A percentile compares a stretch with the other conserved stretches of the same genome.
phyloP scores from a whole-genome alignment of 2,329 filamentous ascomycete species.

The Fusarium nygamai region DNA sequence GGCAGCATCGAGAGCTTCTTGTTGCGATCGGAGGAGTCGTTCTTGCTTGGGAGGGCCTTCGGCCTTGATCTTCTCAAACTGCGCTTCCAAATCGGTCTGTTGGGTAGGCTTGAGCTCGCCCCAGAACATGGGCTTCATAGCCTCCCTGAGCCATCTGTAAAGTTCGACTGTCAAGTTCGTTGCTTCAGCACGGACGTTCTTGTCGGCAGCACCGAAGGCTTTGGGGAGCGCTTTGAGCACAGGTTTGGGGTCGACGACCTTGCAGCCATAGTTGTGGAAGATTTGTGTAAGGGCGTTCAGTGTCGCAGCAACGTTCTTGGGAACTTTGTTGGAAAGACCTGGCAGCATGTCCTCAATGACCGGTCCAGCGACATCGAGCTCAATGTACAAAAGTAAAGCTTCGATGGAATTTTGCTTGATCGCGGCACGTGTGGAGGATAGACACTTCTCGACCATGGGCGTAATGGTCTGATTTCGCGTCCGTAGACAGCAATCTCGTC shows the following conservation, averaged over 20 bases:
- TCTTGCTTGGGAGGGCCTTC: constrained; percentile 91
- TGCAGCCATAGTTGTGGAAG: constrained; percentile 94
- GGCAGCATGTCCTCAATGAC: constrained; percentile 92
- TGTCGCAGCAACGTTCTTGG: constrained; percentile 81
- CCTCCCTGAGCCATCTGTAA: constrained; percentile 96
- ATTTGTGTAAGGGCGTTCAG: constrained; percentile 82
- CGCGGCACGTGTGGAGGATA: constrained; percentile 85
- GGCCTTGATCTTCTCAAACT: constrained; percentile 92
- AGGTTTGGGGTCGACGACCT: constrained; percentile 91
- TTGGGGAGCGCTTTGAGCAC: constrained; percentile 89
- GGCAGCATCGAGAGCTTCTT: constrained; percentile 80
- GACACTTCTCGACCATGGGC: constrained; percentile 89
- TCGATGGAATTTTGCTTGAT: constrained; percentile 90
- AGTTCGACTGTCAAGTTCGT: constrained; percentile 92
- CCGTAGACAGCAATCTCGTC: constrained; percentile 79
- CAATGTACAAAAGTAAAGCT: constrained; percentile 86
- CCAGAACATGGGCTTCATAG: constrained; percentile 99
- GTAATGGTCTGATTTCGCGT: constrained; percentile 80
- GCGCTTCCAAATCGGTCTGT: constrained; percentile 89
- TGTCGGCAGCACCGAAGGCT: constrained; percentile 94
- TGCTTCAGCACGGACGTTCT: constrained; percentile 95
- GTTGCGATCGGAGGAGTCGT: constrained; percentile 86
- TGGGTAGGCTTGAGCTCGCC: constrained; percentile 93
- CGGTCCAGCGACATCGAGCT: constrained; percentile 85
- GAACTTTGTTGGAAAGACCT: constrained; percentile 85